A percentile compares a stretch with the other conserved stretches of the same genome.
These are phyloP conservation scores for Chlorella sp. DNA, from an alignment of 139 green algal genomes.

Conservation along the genomic window DNA sequence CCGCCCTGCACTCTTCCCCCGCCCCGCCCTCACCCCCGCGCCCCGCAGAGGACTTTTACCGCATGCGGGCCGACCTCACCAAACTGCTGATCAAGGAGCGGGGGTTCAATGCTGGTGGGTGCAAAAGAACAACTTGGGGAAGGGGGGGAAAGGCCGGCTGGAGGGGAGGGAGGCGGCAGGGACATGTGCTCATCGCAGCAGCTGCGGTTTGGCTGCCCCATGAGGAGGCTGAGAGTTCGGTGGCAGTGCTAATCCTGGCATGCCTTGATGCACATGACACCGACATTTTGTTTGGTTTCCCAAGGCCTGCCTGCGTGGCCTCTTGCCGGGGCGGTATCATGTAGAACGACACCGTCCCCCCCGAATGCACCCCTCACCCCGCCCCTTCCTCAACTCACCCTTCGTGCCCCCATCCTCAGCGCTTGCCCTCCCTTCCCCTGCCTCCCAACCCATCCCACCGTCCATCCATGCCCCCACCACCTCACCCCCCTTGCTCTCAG, in stretches of 20 bases:
- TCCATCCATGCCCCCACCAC: not conserved
- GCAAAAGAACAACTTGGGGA: no score
- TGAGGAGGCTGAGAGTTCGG: no score
- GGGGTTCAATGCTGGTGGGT: slow-evolving; percentile 31
- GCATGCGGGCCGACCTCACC: slow-evolving; percentile 62
- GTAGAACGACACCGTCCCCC: no score
- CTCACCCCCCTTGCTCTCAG: not conserved
- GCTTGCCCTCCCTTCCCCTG: not conserved
- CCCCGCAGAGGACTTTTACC: slow-evolving; percentile 64
- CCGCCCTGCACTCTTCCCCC: not conserved
- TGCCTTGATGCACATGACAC: no score
- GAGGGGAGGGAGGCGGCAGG: not conserved
- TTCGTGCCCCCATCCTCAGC: not conserved
- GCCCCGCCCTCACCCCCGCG: not conserved
- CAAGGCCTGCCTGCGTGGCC: no score
- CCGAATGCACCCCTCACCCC: not conserved
- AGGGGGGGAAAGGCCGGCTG: not conserved
- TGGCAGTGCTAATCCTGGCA: no score
- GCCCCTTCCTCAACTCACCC: not conserved
- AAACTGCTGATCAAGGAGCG: slow-evolving; percentile 56
- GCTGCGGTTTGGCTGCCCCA: not conserved
- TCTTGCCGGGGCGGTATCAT: no score
- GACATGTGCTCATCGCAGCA: not conserved
- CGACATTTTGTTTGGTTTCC: no score
- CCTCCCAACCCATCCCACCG: not conserved